Evolutionary conservation across 805 yeast species (phyloP).

Genomic region (Zygosaccharomyces gambellarensis): DNA sequence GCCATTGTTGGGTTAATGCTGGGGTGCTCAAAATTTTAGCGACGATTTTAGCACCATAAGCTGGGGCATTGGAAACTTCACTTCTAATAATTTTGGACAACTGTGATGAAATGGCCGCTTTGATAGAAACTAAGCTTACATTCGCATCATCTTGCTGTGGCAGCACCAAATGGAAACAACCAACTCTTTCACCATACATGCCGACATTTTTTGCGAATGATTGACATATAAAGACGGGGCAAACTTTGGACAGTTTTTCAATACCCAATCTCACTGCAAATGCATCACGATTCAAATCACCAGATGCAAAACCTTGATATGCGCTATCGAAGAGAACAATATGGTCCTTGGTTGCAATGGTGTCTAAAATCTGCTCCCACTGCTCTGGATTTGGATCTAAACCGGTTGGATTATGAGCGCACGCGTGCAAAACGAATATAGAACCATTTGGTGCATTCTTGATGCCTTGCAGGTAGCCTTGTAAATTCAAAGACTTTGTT

Average conservation of each 20-base stretch:
- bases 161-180: slow-evolving; percentile 77
- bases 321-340: slow-evolving; percentile 89
- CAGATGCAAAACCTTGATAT: slow-evolving; percentile 95
- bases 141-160: slow-evolving; percentile 33
- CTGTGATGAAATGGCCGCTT: slow-evolving; percentile 65
- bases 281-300: slow-evolving; percentile 77
- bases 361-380: slow-evolving; percentile 69
- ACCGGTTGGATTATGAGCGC: slow-evolving; percentile 98
- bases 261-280: slow-evolving; percentile 67
- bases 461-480: slow-evolving; percentile 62
- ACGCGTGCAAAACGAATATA: slow-evolving; percentile 79
- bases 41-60: slow-evolving; percentile 91
- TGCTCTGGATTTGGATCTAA: slow-evolving; percentile 82
- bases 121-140: slow-evolving; percentile 38
- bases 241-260: slow-evolving; percentile 38
- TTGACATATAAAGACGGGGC: slow-evolving; percentile 78
- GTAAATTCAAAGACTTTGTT: slow-evolving; percentile 65
- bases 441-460: slow-evolving; percentile 69
- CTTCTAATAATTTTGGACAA: slow-evolving; percentile 70
- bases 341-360: slow-evolving; percentile 56
- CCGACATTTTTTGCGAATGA: slow-evolving; percentile 96
- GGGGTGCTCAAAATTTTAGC: slow-evolving; percentile 64
- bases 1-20: slow-evolving; percentile 75
- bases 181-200: slow-evolving; percentile 96
- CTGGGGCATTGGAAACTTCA: slow-evolving; percentile 90